These are phyloP conservation scores for Phytophthora pistaciae DNA, from an alignment of 352 stramenopile genomes.

Conservation along the genomic window DNA sequence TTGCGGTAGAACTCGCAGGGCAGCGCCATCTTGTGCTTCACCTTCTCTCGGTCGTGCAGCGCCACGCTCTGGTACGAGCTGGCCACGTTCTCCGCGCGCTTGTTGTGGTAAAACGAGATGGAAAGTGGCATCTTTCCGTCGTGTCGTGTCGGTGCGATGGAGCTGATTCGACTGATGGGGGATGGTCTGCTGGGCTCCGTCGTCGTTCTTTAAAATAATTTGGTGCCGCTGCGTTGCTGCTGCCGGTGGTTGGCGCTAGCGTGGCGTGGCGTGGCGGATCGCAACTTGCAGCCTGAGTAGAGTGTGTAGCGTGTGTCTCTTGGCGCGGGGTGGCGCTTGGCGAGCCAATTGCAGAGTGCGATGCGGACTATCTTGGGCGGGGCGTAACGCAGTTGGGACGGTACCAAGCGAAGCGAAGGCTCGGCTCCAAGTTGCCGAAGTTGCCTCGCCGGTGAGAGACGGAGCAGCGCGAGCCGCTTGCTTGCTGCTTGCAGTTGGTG, in stretches of 20 bases:
- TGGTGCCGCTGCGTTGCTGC: not conserved
- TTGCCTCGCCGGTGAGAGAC: constrained; percentile 33
- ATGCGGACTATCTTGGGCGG: constrained; percentile 6
- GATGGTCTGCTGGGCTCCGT: not conserved
- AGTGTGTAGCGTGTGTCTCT: constrained; percentile 12
- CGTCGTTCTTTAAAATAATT: constrained; percentile 16
- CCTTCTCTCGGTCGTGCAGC: constrained; percentile 43
- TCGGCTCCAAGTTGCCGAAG: constrained; percentile 12
- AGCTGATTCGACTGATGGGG: constrained; percentile 1
- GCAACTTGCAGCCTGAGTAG: constrained; percentile 7
- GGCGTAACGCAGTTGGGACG: constrained; percentile 33
- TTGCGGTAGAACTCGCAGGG: constrained; percentile 69
- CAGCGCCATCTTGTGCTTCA: constrained; percentile 46
- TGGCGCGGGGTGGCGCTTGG: constrained; percentile 32
- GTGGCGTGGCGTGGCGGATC: constrained; percentile 17
- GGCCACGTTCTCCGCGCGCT: constrained; percentile 20
- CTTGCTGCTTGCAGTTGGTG: constrained; percentile 34
- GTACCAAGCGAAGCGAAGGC: constrained; percentile 32
- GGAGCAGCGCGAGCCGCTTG: constrained; percentile 16
- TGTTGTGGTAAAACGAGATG: constrained; percentile 59
- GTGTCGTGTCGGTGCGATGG: not conserved
- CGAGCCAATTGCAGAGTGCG: constrained; percentile 39
- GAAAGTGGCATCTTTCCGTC: constrained; percentile 45
- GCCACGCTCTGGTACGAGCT: constrained; percentile 49
- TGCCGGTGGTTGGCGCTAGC: constrained; percentile 15